Conservation (phyloP, 345 rosid genomes). For the Gossypium stocksii region DNA sequence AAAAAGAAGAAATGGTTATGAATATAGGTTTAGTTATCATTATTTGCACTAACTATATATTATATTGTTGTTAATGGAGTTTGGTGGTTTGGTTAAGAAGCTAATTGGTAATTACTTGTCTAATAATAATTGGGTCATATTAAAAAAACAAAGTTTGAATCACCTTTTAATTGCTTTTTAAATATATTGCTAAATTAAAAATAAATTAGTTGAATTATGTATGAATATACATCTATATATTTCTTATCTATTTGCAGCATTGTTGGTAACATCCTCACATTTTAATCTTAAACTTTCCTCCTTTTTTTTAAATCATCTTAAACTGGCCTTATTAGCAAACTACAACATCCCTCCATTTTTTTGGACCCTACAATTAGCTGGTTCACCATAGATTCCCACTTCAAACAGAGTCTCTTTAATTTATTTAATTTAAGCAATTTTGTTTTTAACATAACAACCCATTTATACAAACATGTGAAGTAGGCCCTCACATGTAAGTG, state of each 20-base stretch:
- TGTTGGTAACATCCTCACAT: too few species aligned
- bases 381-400: conserved; percentile 32
- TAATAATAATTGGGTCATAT: not conserved
- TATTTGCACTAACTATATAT: not conserved
- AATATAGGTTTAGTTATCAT: not conserved
- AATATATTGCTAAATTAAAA: not conserved
- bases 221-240: too few species aligned
- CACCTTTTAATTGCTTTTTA: not conserved
- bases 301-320: too few species aligned
- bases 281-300: too few species aligned
- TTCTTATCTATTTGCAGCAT: too few species aligned
- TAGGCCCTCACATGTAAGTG: conserved; percentile 18
- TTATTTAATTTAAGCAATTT: not conserved
- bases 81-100: not conserved
- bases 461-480: conserved; percentile 8
- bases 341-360: not conserved
- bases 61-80: not conserved
- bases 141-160: not conserved
- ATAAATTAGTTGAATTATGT: too few species aligned
- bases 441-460: not conserved
- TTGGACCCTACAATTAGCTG: conserved; percentile 17
- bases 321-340: not conserved
- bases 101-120: not conserved
- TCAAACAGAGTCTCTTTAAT: not conserved
- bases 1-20: too few species aligned